Conservation (phyloP, 2,329 filamentous ascomycete genomes). For the Stagonosporopsis tanaceti region DNA sequence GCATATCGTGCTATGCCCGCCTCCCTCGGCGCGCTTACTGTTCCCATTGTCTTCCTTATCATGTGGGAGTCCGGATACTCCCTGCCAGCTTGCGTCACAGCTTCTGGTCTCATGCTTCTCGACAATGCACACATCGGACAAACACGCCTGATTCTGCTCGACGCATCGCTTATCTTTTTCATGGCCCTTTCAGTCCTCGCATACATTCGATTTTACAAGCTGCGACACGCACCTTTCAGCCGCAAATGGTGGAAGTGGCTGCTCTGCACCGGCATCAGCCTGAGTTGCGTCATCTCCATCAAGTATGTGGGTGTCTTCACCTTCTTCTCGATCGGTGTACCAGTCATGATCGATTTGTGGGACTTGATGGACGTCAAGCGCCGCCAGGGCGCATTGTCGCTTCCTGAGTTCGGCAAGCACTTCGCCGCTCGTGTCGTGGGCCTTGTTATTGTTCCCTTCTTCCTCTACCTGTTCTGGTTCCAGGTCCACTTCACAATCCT, state of each 20-base stretch:
- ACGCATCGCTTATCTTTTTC: conserved; percentile 91
- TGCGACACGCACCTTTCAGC: conserved; percentile 85
- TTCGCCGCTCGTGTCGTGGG: conserved; percentile 87
- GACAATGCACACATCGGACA: conserved; percentile 98
- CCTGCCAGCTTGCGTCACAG: conserved; percentile 87
- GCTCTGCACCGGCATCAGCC: conserved; percentile 87
- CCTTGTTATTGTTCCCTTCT: conserved; percentile 88
- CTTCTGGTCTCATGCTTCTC: conserved; percentile 85
- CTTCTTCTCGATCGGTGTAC: conserved; percentile 95
- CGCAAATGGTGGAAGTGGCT: conserved; percentile 99
- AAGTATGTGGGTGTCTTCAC: conserved; percentile 98
- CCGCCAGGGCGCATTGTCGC: conserved; percentile 77
- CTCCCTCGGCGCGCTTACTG: conserved; percentile 87
- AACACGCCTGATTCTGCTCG: conserved; percentile 91
- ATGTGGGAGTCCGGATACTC: conserved; percentile 99
- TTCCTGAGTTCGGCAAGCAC: conserved; percentile 86
- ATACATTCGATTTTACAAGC: conserved; percentile 98
- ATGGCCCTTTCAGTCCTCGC: conserved; percentile 94
- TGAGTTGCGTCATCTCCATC: conserved; percentile 97
- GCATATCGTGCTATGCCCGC: conserved; percentile 94
- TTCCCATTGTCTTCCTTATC: conserved; percentile 92
- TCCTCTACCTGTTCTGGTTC: conserved; percentile 99
- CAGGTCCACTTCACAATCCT: conserved; percentile 97
- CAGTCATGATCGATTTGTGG: conserved; percentile 94
- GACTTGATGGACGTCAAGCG: conserved; percentile 90